Evolutionary conservation across 2,329 filamentous ascomycete species (phyloP), one percentile per base, ranked within the genome.

Genomic region (Aureobasidium sp.): DNA sequence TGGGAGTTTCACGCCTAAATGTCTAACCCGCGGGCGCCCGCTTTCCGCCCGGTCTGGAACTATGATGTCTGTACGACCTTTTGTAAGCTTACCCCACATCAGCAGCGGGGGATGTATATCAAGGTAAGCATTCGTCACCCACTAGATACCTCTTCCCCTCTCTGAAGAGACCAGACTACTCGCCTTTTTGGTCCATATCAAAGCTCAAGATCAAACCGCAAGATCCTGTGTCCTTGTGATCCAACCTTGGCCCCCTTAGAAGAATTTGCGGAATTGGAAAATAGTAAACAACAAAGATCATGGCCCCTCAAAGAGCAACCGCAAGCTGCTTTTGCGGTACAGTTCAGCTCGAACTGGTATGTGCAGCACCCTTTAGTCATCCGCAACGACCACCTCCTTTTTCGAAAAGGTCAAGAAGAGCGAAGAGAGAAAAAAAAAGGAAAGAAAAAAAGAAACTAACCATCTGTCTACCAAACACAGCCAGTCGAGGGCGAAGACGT

Each of bases 311-410:
- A 52, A 55, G 36, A 36, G 82, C 82, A 2, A 84, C 82, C 7
- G 82, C 82, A 0, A 84, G 82, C 0, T 86, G 83, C 67, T 83
- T 78, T 68, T 85, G 83, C 65, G 82, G 83, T 23, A 72, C 78
- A 7, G 80, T 85, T 0, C 82, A 85, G 62, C 70, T 85, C 1
- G 68, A 75, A 51, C 80, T 86, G 58, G 80, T 83, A 70, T 71
- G 77, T 50, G 6, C 29, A 13, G 8, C 29, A 32, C 32, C 32
- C 32, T 34, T 34, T 34, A 32, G 29, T 20, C 20, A 20, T 20
- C 20, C 20, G 20, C 20, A 20, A 20, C 20, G 20, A 20, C 20
- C 20, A 20, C 20, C 20, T 20, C 20, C 20, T 20, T 20, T 20
- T 20, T 20, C 20, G 20, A 20, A 20, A 20, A 20, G 20, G 20